Conservation (phyloP, 176 grass and related monocot species). For the Triticum dicoccoides region DNA sequence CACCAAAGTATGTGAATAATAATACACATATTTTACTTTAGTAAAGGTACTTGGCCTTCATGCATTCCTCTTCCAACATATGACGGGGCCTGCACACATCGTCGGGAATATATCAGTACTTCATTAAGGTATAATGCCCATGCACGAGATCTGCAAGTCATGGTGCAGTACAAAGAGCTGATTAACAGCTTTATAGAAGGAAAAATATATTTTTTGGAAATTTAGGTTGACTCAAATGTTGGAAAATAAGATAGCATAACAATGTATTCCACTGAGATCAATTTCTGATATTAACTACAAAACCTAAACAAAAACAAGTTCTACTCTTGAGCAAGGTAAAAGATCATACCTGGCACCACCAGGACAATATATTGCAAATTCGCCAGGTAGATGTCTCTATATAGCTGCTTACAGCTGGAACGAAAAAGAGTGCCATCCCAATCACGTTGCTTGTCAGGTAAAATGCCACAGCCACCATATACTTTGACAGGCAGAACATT, state of each 20-base stretch:
- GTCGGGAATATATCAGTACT: slow-evolving; percentile 19
- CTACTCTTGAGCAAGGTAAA: neutral
- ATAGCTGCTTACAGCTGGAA: slow-evolving; percentile 78
- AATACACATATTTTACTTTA: slow-evolving; percentile 70
- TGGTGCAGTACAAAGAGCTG: neutral
- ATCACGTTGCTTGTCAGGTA: slow-evolving; percentile 80
- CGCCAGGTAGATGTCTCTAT: slow-evolving; percentile 78
- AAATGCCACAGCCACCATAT: slow-evolving; percentile 78
- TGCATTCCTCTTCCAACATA: slow-evolving; percentile 94
- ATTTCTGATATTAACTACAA: slow-evolving; percentile 19
- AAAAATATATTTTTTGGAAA: neutral
- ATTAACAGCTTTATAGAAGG: neutral
- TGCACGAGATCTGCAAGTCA: slow-evolving; percentile 3
- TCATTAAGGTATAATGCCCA: slow-evolving; percentile 16
- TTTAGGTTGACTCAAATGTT: neutral
- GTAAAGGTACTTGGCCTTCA: slow-evolving; percentile 75
- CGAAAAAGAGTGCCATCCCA: slow-evolving; percentile 86
- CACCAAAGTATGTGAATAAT: neutral
- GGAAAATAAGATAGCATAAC: neutral
- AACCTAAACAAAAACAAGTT: neutral
- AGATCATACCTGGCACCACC: slow-evolving; percentile 83
- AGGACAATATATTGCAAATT: slow-evolving; percentile 77
- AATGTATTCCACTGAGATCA: neutral
- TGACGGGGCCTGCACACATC: slow-evolving; percentile 56
- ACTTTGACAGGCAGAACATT: slow-evolving; percentile 77